Evolutionary conservation across 2,329 filamentous ascomycete genomes (phyloP), one percentile per base, ranked within the genome.

Genomic region (Colletotrichum sp.): DNA sequence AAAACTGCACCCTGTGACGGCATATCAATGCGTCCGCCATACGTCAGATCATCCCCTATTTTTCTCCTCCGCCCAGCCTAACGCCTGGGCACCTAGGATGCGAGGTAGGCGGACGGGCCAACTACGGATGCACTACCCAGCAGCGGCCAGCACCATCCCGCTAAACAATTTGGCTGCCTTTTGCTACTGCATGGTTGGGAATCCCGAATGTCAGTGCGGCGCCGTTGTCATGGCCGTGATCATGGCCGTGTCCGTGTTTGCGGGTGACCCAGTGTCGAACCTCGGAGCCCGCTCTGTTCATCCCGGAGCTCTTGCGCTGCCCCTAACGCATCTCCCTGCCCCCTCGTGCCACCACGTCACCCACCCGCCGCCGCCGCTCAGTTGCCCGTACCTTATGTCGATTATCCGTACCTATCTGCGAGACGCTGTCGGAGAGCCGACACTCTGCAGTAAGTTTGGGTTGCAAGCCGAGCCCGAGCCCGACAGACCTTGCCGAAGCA

Each of bases 31-130:
- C 30, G 61, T 43, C 68, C 67, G 30, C 69, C 70, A 59, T 68
- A 75, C 73, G 73, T 75, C 73, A 75, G 69, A 73, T 75, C 73
- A 73, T 69, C 63, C 61, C 48, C 64, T 72, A 48, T 59, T 61
- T 63, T 36, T 16, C 24, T 34, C 21, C n/a, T 64, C 36, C 68
- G 55, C 52, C 34, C 61, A 36, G 48, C 21, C 34, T 34, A 21
- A 66, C 60, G 24, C n/a, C 57, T 28, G 9, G 34, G 13, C 34
- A 16, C 26, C 57, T 61, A 26, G 16, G 15, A 32, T n/a, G 28
- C 24, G 30, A 34, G 9, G 18, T 16, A 28, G 21, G 26, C 52
- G 34, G 55, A 63, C 67, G 32, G 60, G 26, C 34, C n/a, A 52
- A 24, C 36, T 57, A 36, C 43, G 52, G 57, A 68, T 68, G 73